Percentiles rank a stretch among this genome's conserved stretches.
These are phyloP conservation scores for Yamadazyma endophytica DNA, from an alignment of 805 yeast genomes.

Conservation along the genomic window DNA sequence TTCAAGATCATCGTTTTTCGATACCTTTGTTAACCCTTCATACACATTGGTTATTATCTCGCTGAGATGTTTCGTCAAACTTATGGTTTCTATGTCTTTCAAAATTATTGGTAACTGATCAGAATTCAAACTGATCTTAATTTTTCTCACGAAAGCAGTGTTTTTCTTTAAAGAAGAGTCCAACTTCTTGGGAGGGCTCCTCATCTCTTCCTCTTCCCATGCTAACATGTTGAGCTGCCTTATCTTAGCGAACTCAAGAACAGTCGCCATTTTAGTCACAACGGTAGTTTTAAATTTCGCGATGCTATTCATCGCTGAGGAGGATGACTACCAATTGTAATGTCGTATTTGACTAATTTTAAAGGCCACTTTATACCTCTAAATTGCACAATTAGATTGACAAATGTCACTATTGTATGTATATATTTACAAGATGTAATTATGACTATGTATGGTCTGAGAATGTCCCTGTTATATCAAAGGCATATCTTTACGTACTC, in stretches of 20 bases:
- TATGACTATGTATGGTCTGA: no score
- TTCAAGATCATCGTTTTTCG: constrained; percentile 51
- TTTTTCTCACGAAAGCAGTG: constrained; percentile 70
- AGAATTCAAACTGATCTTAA: constrained; percentile 52
- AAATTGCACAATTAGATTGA: no score
- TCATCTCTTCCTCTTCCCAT: constrained; percentile 45
- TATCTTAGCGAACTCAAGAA: not conserved
- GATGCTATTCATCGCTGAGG: no score
- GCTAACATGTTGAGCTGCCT: constrained; percentile 43
- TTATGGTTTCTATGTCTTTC: constrained; percentile 57
- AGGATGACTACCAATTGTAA: no score
- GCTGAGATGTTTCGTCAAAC: constrained; percentile 69
- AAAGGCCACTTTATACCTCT: no score
- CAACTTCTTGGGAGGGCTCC: constrained; percentile 26
- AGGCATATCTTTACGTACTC: constrained; percentile 43
- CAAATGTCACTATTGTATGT: no score
- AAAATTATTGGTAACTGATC: constrained; percentile 47
- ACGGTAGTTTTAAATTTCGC: no score
- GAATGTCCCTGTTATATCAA: constrained; percentile 8
- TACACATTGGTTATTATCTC: constrained; percentile 61
- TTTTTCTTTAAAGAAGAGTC: constrained; percentile 83
- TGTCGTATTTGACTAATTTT: no score
- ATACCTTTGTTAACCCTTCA: constrained; percentile 56
- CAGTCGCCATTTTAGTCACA: not conserved
- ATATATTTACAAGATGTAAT: no score